Evolutionary conservation across 2,329 filamentous ascomycete genomes (phyloP).

Genomic region (Alternaria consortialis): DNA sequence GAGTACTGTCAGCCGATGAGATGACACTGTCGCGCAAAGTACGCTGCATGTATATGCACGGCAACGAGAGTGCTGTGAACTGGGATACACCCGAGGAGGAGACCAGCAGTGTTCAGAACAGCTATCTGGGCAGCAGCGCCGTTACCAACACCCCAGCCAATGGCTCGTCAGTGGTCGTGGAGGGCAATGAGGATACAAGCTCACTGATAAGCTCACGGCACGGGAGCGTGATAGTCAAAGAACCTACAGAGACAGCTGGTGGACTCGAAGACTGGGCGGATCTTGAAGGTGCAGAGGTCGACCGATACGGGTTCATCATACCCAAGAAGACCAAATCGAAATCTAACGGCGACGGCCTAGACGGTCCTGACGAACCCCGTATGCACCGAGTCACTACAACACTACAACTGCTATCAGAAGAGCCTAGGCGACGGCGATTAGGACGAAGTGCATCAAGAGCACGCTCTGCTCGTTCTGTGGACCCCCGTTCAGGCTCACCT

Average conservation of each 20-base stretch:
- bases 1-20: slow-evolving; percentile 70
- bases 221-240: slow-evolving; percentile 54
- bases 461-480: slow-evolving; percentile 55
- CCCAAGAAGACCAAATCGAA: slow-evolving; percentile 51
- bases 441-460: slow-evolving; percentile 60
- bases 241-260: slow-evolving; percentile 66
- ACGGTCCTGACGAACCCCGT: slow-evolving; percentile 46
- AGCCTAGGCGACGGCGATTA: slow-evolving; percentile 63
- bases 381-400: slow-evolving; percentile 69
- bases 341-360: slow-evolving; percentile 35
- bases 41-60: slow-evolving; percentile 70
- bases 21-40: slow-evolving; percentile 70
- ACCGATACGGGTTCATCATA: slow-evolving; percentile 72
- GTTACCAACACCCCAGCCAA: slow-evolving; percentile 33
- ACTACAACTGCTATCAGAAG: slow-evolving; percentile 64
- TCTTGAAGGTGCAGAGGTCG: slow-evolving; percentile 66
- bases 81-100: slow-evolving; percentile 49
- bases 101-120: slow-evolving; percentile 28
- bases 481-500: slow-evolving; percentile 51
- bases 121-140: slow-evolving; percentile 38
- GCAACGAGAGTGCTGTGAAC: slow-evolving; percentile 63
- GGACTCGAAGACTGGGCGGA: slow-evolving; percentile 73
- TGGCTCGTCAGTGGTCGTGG: slow-evolving; percentile 40
- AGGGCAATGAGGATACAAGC: slow-evolving; percentile 38
- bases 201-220: slow-evolving; percentile 42